A percentile compares a stretch with the other conserved stretches of the same genome.
phyloP scores from a whole-genome alignment of 345 rosid species.

The Eucalyptus melliodora region DNA sequence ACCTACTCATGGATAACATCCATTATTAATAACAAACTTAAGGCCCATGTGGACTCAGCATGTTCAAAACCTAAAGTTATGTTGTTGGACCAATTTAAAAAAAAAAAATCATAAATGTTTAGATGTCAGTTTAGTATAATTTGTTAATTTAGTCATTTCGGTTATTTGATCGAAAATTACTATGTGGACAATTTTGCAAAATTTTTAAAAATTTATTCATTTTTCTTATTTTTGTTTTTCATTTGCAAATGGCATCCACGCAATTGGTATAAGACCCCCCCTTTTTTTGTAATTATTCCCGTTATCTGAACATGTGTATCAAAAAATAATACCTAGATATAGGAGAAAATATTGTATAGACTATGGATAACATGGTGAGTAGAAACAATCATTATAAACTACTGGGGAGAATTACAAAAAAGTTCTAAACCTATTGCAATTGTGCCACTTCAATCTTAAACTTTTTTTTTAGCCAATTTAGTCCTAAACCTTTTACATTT shows the following conservation, averaged over 20 bases:
- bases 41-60: neutral
- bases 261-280: neutral
- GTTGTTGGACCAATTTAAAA: neutral
- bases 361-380: too few species aligned
- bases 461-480: too few species aligned
- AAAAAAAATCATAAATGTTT: neutral
- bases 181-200: neutral
- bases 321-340: neutral
- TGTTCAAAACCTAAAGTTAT: neutral
- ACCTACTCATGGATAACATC: constrained; percentile 8
- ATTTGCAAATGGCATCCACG: neutral
- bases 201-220: too few species aligned
- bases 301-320: neutral
- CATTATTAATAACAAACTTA: neutral
- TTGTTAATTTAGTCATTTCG: neutral
- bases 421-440: too few species aligned
- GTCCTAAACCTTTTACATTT: too few species aligned
- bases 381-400: neutral
- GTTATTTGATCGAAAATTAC: neutral
- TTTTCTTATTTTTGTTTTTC: too few species aligned
- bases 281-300: neutral
- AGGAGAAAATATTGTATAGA: too few species aligned
- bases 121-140: too few species aligned
- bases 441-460: too few species aligned
- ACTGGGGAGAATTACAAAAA: too few species aligned